phyloP scores from a whole-genome alignment of 2,329 filamentous ascomycete genomes.

The Coniochaeta sp. region DNA sequence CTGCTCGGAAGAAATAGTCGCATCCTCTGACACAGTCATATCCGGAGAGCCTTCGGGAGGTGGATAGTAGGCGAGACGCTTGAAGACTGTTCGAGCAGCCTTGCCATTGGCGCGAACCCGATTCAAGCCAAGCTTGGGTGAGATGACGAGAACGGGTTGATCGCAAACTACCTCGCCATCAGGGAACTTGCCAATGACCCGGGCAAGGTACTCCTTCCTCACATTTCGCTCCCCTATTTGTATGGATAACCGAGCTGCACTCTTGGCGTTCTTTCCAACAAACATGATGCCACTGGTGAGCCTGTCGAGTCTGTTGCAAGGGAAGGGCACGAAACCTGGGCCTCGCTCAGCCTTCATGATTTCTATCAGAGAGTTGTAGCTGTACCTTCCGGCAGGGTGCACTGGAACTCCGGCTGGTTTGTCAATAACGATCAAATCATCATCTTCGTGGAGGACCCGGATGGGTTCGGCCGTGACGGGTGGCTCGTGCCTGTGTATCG shows the following conservation, averaged over 20 bases:
- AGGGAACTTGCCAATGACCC: conserved; percentile 86
- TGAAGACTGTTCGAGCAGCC: conserved; percentile 83
- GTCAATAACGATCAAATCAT: conserved; percentile 92
- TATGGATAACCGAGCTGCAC: conserved; percentile 66
- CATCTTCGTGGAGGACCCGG: conserved; percentile 79
- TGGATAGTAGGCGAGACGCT: conserved; percentile 85
- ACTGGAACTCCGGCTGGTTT: conserved; percentile 94
- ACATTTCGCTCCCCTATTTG: conserved; percentile 78
- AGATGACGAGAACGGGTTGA: conserved; percentile 88
- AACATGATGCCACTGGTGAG: conserved; percentile 98
- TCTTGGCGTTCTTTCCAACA: conserved; percentile 76
- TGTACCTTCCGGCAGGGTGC: conserved; percentile 90
- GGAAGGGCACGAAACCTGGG: conserved; percentile 45
- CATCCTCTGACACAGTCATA: conserved; percentile 4
- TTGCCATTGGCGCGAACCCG: conserved; percentile 92
- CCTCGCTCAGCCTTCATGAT: conserved; percentile 77
- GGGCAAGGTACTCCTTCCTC: conserved; percentile 89
- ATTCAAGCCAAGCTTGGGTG: conserved; percentile 89
- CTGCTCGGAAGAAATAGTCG: conserved; percentile 2
- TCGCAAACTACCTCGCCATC: conserved; percentile 88
- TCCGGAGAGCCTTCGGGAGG: conserved; percentile 21
- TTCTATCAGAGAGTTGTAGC: conserved; percentile 89
- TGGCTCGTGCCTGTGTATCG: conserved; percentile 89
- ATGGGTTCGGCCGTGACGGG: conserved; percentile 79
- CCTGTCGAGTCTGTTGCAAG: conserved; percentile 90